Base-by-base conservation (phyloP, 2,329 filamentous ascomycete species). In the Immersiporthe knoxdaviesiana region DNA sequence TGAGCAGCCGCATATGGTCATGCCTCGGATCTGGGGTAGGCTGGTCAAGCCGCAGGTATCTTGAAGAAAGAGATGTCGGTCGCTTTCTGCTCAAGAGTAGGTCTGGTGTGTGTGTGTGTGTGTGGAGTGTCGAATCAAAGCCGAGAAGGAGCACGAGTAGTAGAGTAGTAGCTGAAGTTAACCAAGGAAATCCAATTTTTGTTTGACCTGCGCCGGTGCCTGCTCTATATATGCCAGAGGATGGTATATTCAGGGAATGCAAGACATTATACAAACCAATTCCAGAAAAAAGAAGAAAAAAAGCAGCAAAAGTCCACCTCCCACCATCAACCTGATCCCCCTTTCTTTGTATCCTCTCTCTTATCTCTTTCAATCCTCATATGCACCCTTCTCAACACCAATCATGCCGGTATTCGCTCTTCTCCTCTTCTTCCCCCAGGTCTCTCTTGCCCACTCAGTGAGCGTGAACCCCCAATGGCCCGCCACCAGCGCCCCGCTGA, bases 381-480 rank as follows among this genome's bases (percentile, higher is more conserved):
- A 78, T 0, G 70, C 75, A n/a, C 70, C 70, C 78, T 87, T 87
- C 56, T 71, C 69, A 27, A 76, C 78, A 2, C 86, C 86, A 70
- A 88, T 76, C 35, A 88, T 79, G 39, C 85, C 85, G 68, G 84
- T 80, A 47, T 82, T 83, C 18, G 79, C 81, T 54, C 78, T 80
- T 63, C 83, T 79, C 73, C 83, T 79, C 72, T 84, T 81, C 73
- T 79, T 80, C 1, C 88, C 86, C 68, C 85, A 73, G 4, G 89
- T 84, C 73, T 88, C 86, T 56, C 80, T 80, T 1, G 85, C 82
- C 92, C 93, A 97, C 72, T 95, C 92, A 63, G 84, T 90, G 72
- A 99, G 83, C 73, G 94, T 93, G 79, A 92, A 98, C 64, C 92
- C 87, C 96, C 96, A 99, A 72, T 97, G 93, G 2, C 94, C 94